These are phyloP conservation scores for Lentinula raphanica DNA, from an alignment of 768 basidiomycete species.

Conservation along the genomic window DNA sequence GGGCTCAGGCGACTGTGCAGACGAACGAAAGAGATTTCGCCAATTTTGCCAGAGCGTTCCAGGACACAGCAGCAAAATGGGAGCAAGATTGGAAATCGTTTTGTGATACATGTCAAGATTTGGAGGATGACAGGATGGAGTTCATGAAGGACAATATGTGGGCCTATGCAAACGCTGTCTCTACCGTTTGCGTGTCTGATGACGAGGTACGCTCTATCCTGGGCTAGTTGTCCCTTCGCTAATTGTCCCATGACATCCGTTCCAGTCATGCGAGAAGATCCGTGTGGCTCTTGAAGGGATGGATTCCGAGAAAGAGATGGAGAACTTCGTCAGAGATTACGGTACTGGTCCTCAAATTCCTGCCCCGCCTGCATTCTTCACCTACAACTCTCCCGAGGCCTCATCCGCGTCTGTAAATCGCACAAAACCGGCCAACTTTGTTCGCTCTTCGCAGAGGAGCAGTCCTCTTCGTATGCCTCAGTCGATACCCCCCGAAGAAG, in stretches of 20 bases:
- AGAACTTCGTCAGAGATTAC: conserved; percentile 60
- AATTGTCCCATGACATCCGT: too few relatives aligned
- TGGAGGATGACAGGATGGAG: conserved; percentile 92
- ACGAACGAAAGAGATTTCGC: conserved; percentile 89
- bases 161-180: conserved; percentile 95
- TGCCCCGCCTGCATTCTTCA: conserved; percentile 59
- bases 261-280: conserved; percentile 64
- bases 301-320: conserved; percentile 62
- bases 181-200: conserved; percentile 90
- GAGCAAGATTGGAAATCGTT: conserved; percentile 92
- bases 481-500: conserved; percentile 21
- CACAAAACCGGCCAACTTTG: conserved; percentile 4
- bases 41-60: conserved; percentile 76
- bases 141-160: conserved; percentile 95
- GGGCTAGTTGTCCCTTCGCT: too few relatives aligned
- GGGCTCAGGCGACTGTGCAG: conserved; percentile 86
- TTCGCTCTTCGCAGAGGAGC: conserved; percentile 2
- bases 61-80: conserved; percentile 81
- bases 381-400: conserved; percentile 2
- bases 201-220: conserved; percentile 67
- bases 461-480: conserved; percentile 2
- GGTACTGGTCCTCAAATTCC: conserved; percentile 64
- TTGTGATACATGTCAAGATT: conserved; percentile 91
- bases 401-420: background rate
- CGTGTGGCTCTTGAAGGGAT: conserved; percentile 63